Evolutionary conservation across 768 basidiomycete genomes (phyloP).

Genomic region (Tulasnella sp.): DNA sequence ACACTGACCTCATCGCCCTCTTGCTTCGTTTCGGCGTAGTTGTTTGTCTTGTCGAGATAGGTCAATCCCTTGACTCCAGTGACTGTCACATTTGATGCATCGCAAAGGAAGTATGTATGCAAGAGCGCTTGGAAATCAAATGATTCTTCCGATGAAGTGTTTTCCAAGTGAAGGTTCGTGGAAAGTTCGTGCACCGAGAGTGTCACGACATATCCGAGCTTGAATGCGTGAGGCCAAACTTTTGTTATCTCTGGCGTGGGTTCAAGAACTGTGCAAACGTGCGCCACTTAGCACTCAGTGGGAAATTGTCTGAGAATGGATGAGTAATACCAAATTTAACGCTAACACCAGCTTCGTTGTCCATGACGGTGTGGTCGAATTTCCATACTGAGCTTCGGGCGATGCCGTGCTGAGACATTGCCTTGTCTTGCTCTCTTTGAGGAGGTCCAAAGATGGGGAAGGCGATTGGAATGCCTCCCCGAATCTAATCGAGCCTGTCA

Average conservation of each 20-base stretch:
- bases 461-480: slow-evolving; percentile 38
- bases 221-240: slow-evolving; percentile 52
- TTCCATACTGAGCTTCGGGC: slow-evolving; percentile 68
- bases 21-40: slow-evolving; percentile 40
- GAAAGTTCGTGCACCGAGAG: slow-evolving; percentile 58
- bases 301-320: not conserved
- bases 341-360: slow-evolving; percentile 59
- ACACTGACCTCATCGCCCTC: slow-evolving; percentile 54
- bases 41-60: slow-evolving; percentile 61
- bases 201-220: slow-evolving; percentile 69
- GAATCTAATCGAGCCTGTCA: slow-evolving; percentile 22
- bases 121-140: slow-evolving; percentile 88
- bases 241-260: slow-evolving; percentile 46
- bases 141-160: slow-evolving; percentile 39
- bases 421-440: slow-evolving; percentile 46
- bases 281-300: not conserved
- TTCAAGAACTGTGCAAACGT: slow-evolving; percentile 38
- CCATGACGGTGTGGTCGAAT: slow-evolving; percentile 48
- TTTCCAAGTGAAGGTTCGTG: slow-evolving; percentile 70
- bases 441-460: slow-evolving; percentile 89
- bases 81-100: slow-evolving; percentile 40
- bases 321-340: slow-evolving; percentile 53
- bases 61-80: slow-evolving; percentile 46
- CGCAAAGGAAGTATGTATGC: slow-evolving; percentile 66
- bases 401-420: slow-evolving; percentile 81